Base-by-base conservation (phyloP, 2,329 filamentous ascomycete genomes). In the Pseudogymnoascus sp. region DNA sequence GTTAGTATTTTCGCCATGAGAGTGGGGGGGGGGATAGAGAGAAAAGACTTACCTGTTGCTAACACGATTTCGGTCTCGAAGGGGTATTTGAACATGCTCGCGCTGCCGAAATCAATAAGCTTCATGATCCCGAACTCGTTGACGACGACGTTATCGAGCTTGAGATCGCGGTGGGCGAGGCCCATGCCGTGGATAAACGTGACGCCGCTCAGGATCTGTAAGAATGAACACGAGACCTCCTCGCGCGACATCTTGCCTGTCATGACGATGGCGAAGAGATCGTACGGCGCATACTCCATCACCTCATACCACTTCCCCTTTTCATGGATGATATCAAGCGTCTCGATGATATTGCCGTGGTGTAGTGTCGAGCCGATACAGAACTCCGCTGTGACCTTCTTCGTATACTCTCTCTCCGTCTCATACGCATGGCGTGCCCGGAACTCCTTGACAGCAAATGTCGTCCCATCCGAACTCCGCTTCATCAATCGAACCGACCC, bases 121-220 rank as follows among this genome's bases (percentile, higher is more conserved):
- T 99, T 99, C 92, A 99, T 96, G 69, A 99, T 97, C 2, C 94
- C 94, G 71, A 89, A 85, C 72, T 96, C 90, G 72, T 92, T 97
- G 64, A 99, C 92, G 29, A 99, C 94, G 19, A 99, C 94, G 69
- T 99, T 99, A 77, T 99, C 94, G 69, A 99, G 78, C 77, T 99
- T 99, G 70, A 99, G 73, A 79, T 99, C 94, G 49, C 94, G 86
- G 76, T 99, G 94, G 10, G 94, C 92, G 61, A 99, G 79, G 2
- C 94, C 94, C 85, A 97, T 94, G 72, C 90, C 90, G 75, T 99
- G 94, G 65, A 99, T 78, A 74, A 97, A 99, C 10, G 91, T 91
- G 37, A 97, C 92, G 60, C 94, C 94, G 71, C 89, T 96, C 63
- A 99, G 78, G 66, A 99, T 97, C 74, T 99, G 94, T 67, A 97